Base-by-base conservation (phyloP, 1,284 basidiomycete species). In the Butyriboletus appendiculatus region DNA sequence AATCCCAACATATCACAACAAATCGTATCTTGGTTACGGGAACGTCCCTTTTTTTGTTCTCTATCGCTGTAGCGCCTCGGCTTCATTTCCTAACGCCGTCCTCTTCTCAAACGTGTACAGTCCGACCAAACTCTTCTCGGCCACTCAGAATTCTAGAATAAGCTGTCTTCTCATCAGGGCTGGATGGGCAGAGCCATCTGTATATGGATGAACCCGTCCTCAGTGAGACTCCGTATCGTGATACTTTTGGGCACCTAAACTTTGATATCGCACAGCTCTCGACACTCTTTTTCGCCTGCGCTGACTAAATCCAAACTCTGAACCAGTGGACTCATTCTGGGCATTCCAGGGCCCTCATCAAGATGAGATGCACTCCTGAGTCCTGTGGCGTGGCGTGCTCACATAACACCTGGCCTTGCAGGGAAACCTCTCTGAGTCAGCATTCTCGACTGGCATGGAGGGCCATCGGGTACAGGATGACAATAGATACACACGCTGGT, bases 21-120 rank as follows among this genome's bases (percentile, higher is more conserved):
- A 45, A 37, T 43, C 41, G 58, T 59, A 64, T 60, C 68, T 48
- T 69, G 41, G 62, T 57, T 63, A 69, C 63, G 51, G 43, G 50
- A 48, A 20, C 45, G 14, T 43, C 44, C 2, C 33, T 42, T 44
- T 59, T 55, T 45, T 54, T 49, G 22, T 42, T 42, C 30, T 18
- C 26, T 24, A n/a, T 40, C 40, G 35, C 15, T 42, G 41, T 44
- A 44, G 43, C 18, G 18, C 54, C 45, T 55, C 40, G 48, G 45
- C 26, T 53, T 53, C 49, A 38, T 49, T 42, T 56, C 46, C 48
- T 52, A 60, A 60, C 52, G 28, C 55, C 54, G 55, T 50, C 38
- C 46, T 32, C 45, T 62, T 53, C 49, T 46, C 50, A 40, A 53
- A 55, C 43, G 48, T 52, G 48, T 45, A 37, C 34, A 38, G 46